These are phyloP conservation scores for Fistulinella prunicolor DNA, from an alignment of 768 basidiomycete species.

Conservation along the genomic window DNA sequence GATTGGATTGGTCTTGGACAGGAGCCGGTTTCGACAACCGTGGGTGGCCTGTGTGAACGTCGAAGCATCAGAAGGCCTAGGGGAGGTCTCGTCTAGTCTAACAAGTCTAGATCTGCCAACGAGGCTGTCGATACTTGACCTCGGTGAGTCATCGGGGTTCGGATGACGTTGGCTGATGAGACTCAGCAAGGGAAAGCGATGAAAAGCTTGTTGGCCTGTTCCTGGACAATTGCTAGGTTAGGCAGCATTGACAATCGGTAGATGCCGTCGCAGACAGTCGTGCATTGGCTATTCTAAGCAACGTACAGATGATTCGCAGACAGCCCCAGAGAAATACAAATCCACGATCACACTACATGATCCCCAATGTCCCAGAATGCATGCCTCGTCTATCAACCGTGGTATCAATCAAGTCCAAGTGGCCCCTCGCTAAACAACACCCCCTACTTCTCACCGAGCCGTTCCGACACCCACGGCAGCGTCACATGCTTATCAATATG, in stretches of 20 bases:
- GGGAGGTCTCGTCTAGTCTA: neutral
- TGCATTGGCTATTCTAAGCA: constrained; percentile 8
- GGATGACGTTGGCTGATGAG: constrained; percentile 12
- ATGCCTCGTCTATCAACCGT: constrained; percentile 13
- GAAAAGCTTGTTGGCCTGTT: neutral
- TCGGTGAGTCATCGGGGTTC: constrained; percentile 18
- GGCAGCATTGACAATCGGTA: constrained; percentile 11
- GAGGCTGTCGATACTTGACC: neutral
- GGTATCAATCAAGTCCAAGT: constrained; percentile 21
- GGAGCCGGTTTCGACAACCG: constrained; percentile 1
- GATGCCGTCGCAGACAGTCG: constrained; percentile 9
- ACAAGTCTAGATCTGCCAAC: constrained; percentile 6
- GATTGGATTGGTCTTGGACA: neutral
- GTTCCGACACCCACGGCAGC: constrained; percentile 28
- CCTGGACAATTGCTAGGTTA: constrained; percentile 22
- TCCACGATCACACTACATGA: constrained; percentile 11
- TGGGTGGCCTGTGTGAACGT: constrained; percentile 8
- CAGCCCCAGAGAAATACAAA: constrained; percentile 23
- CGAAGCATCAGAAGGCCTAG: neutral
- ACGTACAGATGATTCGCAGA: constrained; percentile 16
- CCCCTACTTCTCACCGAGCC: constrained; percentile 25
- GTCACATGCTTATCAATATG: constrained; percentile 31
- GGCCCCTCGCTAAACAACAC: constrained; percentile 1
- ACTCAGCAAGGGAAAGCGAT: neutral
- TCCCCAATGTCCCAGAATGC: constrained; percentile 21